Percentiles rank a stretch among this genome's conserved stretches.
These are phyloP conservation scores for Apiospora sp. DNA, from an alignment of 2,329 filamentous ascomycete genomes.

Conservation along the genomic window DNA sequence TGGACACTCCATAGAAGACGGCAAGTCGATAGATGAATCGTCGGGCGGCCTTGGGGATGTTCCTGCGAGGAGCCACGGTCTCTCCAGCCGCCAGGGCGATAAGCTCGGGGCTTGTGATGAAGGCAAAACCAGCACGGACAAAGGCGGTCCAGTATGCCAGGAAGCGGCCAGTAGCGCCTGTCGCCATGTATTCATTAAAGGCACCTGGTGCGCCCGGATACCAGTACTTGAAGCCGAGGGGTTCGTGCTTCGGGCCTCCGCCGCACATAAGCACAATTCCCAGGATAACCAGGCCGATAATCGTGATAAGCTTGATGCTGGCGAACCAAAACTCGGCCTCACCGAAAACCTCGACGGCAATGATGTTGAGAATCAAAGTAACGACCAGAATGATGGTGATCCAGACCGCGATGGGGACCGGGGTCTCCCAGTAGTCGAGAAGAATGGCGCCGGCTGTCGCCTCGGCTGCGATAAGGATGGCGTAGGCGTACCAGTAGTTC, in stretches of 20 bases:
- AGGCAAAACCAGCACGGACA: constrained; percentile 66
- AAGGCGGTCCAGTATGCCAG: constrained; percentile 66
- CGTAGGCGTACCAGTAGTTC: constrained; percentile 71
- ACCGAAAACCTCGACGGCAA: constrained; percentile 64
- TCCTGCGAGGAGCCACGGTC: constrained; percentile 68
- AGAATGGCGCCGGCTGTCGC: constrained; percentile 65
- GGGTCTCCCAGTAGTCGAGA: constrained; percentile 66
- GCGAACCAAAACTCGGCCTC: constrained; percentile 70
- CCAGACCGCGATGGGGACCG: constrained; percentile 63
- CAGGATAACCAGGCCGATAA: constrained; percentile 64
- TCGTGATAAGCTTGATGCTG: constrained; percentile 66
- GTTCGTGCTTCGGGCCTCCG: constrained; percentile 58
- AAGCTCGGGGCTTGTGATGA: constrained; percentile 69
- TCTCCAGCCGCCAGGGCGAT: constrained; percentile 71
- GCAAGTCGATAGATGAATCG: constrained; percentile 69
- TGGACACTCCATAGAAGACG: constrained; percentile 70
- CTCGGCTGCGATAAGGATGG: constrained; percentile 65
- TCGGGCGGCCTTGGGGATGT: constrained; percentile 70
- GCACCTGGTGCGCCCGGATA: constrained; percentile 46
- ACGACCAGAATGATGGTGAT: constrained; percentile 65
- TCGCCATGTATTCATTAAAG: constrained; percentile 56
- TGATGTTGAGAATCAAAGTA: constrained; percentile 63
- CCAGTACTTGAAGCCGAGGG: constrained; percentile 61
- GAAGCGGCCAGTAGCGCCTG: constrained; percentile 60
- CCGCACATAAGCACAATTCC: constrained; percentile 64